These are phyloP conservation scores for Diphasiastrum complanatum DNA, from an alignment of 83 land plant genomes.

Conservation along the genomic window DNA sequence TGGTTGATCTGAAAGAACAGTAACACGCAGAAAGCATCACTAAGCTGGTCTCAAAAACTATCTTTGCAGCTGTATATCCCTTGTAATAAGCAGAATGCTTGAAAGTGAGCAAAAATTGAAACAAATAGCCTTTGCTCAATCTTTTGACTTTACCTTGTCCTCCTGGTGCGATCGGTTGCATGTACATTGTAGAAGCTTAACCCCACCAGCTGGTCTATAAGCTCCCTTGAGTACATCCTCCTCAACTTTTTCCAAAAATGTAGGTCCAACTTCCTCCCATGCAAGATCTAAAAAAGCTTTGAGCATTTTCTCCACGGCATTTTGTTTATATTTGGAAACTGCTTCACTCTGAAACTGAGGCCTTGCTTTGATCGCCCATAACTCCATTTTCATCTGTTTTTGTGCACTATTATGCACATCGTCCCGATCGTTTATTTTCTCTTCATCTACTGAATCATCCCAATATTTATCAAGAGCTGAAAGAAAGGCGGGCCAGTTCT, in stretches of 20 bases:
- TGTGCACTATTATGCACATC: not conserved
- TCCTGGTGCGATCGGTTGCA: too few relatives aligned
- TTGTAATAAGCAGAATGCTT: too few relatives aligned
- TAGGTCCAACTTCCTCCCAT: not conserved
- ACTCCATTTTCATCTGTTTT: not conserved
- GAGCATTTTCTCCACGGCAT: not conserved
- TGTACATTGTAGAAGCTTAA: too few relatives aligned
- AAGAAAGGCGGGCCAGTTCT: slow-evolving; percentile 2
- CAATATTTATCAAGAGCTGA: slow-evolving; percentile 4
- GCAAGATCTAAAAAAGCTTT: not conserved
- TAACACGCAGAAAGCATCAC: too few relatives aligned
- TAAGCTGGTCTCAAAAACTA: too few relatives aligned
- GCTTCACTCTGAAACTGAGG: not conserved
- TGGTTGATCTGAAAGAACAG: too few relatives aligned
- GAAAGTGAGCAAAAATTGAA: too few relatives aligned
- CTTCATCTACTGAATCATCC: not conserved
- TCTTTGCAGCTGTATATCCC: too few relatives aligned
- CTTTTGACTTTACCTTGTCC: too few relatives aligned
- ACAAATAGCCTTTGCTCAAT: too few relatives aligned
- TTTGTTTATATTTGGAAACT: not conserved
- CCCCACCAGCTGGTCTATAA: not conserved
- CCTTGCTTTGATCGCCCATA: not conserved
- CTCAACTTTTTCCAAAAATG: slow-evolving; percentile 2
- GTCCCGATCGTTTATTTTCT: not conserved
- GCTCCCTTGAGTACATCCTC: not conserved